phyloP scores from a whole-genome alignment of 345 rosid genomes.

The Aurinia saxatilis region DNA sequence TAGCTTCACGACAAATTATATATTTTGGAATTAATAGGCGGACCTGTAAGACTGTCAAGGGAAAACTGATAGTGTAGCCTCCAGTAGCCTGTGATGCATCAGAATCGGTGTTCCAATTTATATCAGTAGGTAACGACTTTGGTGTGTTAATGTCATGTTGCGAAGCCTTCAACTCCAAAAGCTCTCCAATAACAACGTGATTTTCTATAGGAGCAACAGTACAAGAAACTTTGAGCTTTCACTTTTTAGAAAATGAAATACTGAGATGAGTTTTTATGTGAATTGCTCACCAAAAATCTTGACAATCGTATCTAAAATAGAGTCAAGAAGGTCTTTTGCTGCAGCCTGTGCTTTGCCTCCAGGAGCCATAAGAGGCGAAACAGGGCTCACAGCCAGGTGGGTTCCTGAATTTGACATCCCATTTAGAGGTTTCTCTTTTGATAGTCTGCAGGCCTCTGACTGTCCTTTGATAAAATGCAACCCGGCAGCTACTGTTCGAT shows the following conservation, averaged over 20 bases:
- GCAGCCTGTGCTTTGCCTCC: constrained; percentile 89
- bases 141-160: constrained; percentile 66
- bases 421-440: constrained; percentile 75
- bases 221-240: constrained; percentile 14
- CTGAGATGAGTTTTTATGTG: constrained; percentile 3
- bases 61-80: constrained; percentile 87
- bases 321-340: constrained; percentile 86
- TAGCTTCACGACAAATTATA: constrained; percentile 1
- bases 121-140: constrained; percentile 51
- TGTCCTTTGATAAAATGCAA: constrained; percentile 57
- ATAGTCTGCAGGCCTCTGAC: constrained; percentile 53
- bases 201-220: constrained; percentile 48
- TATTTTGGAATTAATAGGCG: constrained; percentile 5
- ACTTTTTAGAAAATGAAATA: background rate
- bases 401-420: constrained; percentile 59
- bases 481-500: constrained; percentile 37
- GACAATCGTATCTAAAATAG: constrained; percentile 73
- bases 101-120: constrained; percentile 64
- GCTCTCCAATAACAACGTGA: constrained; percentile 90
- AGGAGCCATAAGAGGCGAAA: constrained; percentile 94
- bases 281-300: constrained; percentile 72
- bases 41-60: constrained; percentile 95
- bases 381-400: constrained; percentile 89
- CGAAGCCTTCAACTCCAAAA: constrained; percentile 67
- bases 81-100: constrained; percentile 85